Base-by-base conservation (phyloP, 1,284 basidiomycete genomes). In the Polyporus tsugae region DNA sequence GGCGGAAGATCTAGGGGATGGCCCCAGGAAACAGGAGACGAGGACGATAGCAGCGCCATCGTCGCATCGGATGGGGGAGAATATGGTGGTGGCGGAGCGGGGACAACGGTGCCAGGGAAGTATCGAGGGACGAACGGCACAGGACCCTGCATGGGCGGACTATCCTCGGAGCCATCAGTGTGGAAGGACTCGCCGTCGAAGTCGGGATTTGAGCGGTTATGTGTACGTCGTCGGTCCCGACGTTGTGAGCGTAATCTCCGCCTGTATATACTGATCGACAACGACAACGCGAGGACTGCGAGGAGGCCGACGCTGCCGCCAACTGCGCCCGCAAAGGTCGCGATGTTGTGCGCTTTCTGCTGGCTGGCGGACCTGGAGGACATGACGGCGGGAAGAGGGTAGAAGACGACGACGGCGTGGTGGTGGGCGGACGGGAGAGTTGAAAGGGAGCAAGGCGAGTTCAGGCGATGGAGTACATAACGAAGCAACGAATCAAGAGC, bases 261-360 rank as follows among this genome's bases (percentile, higher is more conserved):
- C 15, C 82, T 80, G 69, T 82, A 84, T 65, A 89, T 82, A 75
- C 83, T 87, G 70, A 86, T 75, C 6, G 85, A 85, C 29, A 87
- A 78, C 7, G 83, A 83, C 6, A 85, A 70, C 3, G 85, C 80
- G 62, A 88, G 76, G 44, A 85, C 72, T 13, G 79, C 80, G 11
- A 89, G 81, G 22, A 87, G 81, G 22, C 87, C 87, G 35, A 87
- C 81, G 42, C 81, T 83, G 41, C 85, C 85, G 1, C 84, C 86
- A 29, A 89, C 80, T 5, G 84, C 86, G 38, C 83, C 86, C 1
- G 79, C 87, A 71, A 89, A 89, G 6, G 87, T 87, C 9, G 81
- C 84, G 62, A 84, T 75, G 62, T 84, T 84, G 69, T 82, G 81
- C 58, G 65, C 67, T 66, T 70, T 75, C 64, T 62, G 49, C 57